Evolutionary conservation across 305 asterid species (phyloP), one percentile per base, ranked within the genome.

Genomic region (Fraxinus velutina): DNA sequence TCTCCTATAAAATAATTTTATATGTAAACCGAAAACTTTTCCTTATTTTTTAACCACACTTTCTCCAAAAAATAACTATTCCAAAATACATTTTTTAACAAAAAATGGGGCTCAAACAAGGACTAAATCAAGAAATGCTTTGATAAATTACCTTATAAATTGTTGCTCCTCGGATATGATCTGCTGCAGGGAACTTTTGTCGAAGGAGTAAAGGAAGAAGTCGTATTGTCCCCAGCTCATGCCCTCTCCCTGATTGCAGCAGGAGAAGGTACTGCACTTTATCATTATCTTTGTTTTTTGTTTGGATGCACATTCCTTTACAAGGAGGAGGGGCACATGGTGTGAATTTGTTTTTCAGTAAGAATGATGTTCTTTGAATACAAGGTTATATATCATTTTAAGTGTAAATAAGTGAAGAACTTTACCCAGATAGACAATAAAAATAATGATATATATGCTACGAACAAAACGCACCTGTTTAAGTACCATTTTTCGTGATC

Each of bases 191-290:
- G 99, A 74, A 92, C 97, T 83, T 96, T 93, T 83, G 94, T 96
- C 68, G 99, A 96, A 87, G 99, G 99, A 84, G 92, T 96, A 47
- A 96, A 96, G 87, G 99, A 96, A 87, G 99, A 96, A 86, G 99
- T 96, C 52, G 92, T 96, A 81, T 86, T 96, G 76, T 96, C 99
- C 82, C 98, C 99, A 75, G 99, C 99, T 66, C 99, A 96, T 85
- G 99, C 98, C 60, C 97, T 96, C 78, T 96, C 98, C 84, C 97
- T 96, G 68, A 94, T 96, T 89, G 99, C 99, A 68, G 97, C 99
- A 62, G 99, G 99, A 88, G 98, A 96, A 94, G 99, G 99, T 96
- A 85, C 72, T 68, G 50, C 81, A 76, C 75, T 79, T 83, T 84
- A 29, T 82, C 66, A 42, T 60, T 19, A 47, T 24, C 33, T 44